These are phyloP conservation scores for Lichtheimia ramosa DNA, from an alignment of 371 early-diverging fungal genomes.

Conservation along the genomic window DNA sequence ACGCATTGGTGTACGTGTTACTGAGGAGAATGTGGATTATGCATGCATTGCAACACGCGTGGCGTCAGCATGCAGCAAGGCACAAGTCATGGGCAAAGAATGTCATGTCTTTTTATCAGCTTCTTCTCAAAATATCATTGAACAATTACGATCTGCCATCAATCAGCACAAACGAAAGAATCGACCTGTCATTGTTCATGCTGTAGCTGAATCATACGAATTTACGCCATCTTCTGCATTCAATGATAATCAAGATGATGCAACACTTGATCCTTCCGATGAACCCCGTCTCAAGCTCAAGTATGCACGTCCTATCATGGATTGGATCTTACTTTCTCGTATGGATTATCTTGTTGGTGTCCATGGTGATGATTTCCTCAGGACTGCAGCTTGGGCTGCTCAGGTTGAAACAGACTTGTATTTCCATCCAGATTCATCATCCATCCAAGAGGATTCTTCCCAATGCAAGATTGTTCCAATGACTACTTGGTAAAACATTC, in stretches of 20 bases:
- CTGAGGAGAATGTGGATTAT: not conserved
- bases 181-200: constrained; percentile 17
- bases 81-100: constrained; percentile 13
- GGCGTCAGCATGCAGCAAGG: constrained; percentile 19
- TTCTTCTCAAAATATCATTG: not conserved
- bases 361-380: constrained; percentile 24
- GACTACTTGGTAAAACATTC: constrained; percentile 8
- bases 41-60: constrained; percentile 23
- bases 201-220: constrained; percentile 24
- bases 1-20: constrained; percentile 34
- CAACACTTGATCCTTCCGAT: constrained; percentile 11
- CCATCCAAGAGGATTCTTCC: not conserved
- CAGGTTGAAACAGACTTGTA: constrained; percentile 39
- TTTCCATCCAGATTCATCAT: not conserved
- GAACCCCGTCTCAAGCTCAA: constrained; percentile 21
- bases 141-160: constrained; percentile 10
- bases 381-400: constrained; percentile 47
- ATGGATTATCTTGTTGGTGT: constrained; percentile 46
- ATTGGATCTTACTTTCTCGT: constrained; percentile 43
- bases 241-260: not conserved
- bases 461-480: constrained; percentile 8
- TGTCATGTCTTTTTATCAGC: constrained; percentile 39
- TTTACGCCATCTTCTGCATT: constrained; percentile 17
- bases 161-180: not conserved
- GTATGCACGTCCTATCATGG: constrained; percentile 41